Percentiles rank a stretch among this genome's conserved stretches.
These are phyloP conservation scores for Dacryopinax spathularia DNA, from an alignment of 768 basidiomycete genomes.

Conservation along the genomic window DNA sequence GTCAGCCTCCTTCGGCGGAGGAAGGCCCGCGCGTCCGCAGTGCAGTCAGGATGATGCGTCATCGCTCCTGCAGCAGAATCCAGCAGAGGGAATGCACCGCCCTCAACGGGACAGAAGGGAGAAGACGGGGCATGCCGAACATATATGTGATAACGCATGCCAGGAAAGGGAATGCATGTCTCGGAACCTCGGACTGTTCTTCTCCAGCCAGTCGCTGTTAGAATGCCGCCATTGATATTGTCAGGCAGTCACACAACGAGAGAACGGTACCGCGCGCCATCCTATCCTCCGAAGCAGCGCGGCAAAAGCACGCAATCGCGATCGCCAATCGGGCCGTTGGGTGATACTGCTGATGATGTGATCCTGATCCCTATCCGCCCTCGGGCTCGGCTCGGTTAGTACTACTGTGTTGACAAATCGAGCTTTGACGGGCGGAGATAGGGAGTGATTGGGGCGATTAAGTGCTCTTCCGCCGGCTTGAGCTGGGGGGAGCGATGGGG, in stretches of 20 bases:
- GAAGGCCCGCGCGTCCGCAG: too few species aligned
- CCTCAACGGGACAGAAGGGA: too few species aligned
- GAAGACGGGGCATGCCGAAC: constrained; percentile 2
- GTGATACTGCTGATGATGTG: too few species aligned
- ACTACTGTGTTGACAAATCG: too few species aligned
- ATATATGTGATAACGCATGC: background rate
- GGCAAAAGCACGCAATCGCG: background rate
- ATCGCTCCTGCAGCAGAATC: too few species aligned
- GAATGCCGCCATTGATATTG: too few species aligned
- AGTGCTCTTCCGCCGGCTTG: too few species aligned
- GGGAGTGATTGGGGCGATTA: background rate
- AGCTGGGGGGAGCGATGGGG: too few species aligned
- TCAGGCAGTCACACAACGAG: background rate
- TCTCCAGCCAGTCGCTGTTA: too few species aligned
- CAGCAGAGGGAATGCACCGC: background rate
- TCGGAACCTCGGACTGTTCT: background rate
- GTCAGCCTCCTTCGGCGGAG: background rate
- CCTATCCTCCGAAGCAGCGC: background rate
- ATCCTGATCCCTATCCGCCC: too few species aligned
- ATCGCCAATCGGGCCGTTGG: background rate
- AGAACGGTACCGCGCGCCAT: background rate
- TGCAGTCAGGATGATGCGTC: too few species aligned
- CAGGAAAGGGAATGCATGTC: background rate
- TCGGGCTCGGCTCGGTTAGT: too few species aligned
- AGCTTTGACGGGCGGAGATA: constrained; percentile 1